phyloP scores from a whole-genome alignment of 257 asterid genomes.

The Osmanthus fragrans region DNA sequence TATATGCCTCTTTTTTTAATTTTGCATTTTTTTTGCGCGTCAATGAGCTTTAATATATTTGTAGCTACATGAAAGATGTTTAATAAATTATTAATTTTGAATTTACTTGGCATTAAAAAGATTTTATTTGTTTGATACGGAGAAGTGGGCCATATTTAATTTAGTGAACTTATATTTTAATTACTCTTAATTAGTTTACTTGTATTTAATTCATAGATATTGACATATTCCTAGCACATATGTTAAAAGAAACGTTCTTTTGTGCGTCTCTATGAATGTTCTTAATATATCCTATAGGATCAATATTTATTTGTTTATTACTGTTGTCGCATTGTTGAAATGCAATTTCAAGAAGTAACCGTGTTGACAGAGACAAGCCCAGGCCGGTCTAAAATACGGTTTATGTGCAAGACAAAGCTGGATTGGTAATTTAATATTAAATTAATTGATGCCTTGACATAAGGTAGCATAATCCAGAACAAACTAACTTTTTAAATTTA shows the following conservation, averaged over 20 bases:
- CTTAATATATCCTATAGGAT: no score
- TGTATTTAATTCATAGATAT: no score
- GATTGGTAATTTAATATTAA: neutral
- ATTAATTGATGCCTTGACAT: neutral
- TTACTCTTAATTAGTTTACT: neutral
- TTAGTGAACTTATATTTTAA: neutral
- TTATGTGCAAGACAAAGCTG: neutral
- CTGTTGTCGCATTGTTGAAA: neutral
- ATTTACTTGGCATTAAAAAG: neutral
- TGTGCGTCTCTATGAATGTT: no score
- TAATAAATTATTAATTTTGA: neutral
- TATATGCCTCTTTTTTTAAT: no score
- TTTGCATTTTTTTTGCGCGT: no score
- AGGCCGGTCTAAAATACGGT: neutral
- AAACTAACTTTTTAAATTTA: neutral
- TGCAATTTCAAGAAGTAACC: neutral
- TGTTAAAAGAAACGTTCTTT: no score
- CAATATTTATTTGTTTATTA: neutral
- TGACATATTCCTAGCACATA: no score
- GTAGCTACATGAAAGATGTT: neutral
- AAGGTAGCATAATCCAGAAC: neutral
- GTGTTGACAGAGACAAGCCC: neutral
- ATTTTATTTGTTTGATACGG: neutral
- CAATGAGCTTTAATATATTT: no score
- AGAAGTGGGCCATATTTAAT: neutral